Conservation (phyloP, 345 rosid genomes). For the Eucalyptus pumila region DNA sequence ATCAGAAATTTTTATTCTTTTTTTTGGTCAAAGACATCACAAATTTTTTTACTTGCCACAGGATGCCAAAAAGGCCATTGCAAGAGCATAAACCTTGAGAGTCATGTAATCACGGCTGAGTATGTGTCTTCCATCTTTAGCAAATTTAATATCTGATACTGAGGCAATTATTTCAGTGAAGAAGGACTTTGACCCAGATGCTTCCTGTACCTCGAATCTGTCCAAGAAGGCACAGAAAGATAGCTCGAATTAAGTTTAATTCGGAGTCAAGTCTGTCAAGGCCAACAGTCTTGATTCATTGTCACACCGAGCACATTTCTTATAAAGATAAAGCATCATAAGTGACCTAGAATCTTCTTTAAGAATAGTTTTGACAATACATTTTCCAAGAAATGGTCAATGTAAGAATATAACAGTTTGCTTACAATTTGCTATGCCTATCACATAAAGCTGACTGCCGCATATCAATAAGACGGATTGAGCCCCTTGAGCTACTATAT, state of each 20-base stretch:
- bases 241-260: not conserved
- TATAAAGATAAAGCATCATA: not conserved
- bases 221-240: not conserved
- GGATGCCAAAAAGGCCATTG: not conserved
- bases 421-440: slow-evolving; percentile 85
- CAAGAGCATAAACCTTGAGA: slow-evolving; percentile 46
- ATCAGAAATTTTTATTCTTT: not conserved
- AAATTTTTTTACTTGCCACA: not conserved
- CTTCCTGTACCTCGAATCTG: slow-evolving; percentile 87
- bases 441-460: slow-evolving; percentile 99
- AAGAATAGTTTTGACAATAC: not conserved
- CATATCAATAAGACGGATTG: slow-evolving; percentile 89
- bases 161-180: slow-evolving; percentile 97
- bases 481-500: slow-evolving; percentile 98
- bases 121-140: slow-evolving; percentile 68
- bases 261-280: not conserved
- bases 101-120: slow-evolving; percentile 97
- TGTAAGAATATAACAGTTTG: not conserved
- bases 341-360: not conserved
- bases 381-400: not conserved
- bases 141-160: slow-evolving; percentile 80
- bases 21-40: not conserved
- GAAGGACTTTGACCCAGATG: slow-evolving; percentile 68
- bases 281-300: not conserved
- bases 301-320: not conserved